Percentiles rank a stretch among this genome's conserved stretches.
phyloP scores from a whole-genome alignment of 495 filamentous ascomycete species.

The Aspergillus baeticus region DNA sequence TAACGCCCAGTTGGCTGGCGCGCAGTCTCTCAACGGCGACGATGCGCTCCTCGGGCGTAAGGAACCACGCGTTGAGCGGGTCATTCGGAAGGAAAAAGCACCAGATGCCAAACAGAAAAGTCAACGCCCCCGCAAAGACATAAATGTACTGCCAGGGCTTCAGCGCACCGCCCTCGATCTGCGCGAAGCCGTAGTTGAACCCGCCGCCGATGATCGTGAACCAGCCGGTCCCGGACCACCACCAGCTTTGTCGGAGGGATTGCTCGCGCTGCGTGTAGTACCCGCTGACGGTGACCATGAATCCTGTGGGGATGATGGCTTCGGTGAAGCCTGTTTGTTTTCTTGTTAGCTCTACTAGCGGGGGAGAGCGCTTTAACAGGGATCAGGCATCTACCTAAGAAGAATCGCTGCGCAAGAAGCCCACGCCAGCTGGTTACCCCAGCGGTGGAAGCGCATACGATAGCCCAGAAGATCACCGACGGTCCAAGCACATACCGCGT shows the following conservation, averaged over 20 bases:
- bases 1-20: slow-evolving; percentile 51
- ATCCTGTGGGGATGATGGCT: slow-evolving; percentile 64
- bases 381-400: slow-evolving; percentile 45
- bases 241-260: slow-evolving; percentile 64
- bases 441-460: slow-evolving; percentile 66
- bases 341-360: too few relatives aligned
- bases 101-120: slow-evolving; percentile 61
- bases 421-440: slow-evolving; percentile 62
- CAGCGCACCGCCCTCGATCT: slow-evolving; percentile 55
- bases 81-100: slow-evolving; percentile 58
- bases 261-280: slow-evolving; percentile 72
- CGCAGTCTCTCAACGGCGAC: slow-evolving; percentile 54
- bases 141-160: slow-evolving; percentile 70
- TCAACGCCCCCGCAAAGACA: slow-evolving; percentile 61
- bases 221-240: slow-evolving; percentile 64
- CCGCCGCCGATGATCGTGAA: slow-evolving; percentile 68
- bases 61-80: slow-evolving; percentile 53
- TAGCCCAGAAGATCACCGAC: slow-evolving; percentile 65
- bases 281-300: slow-evolving; percentile 63
- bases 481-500: slow-evolving; percentile 59
- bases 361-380: too few relatives aligned
- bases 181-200: slow-evolving; percentile 68
- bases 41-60: slow-evolving; percentile 47
- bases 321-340: slow-evolving; percentile 63
- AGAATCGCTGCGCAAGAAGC: slow-evolving; percentile 69